Evolutionary conservation across 176 grass and related monocot genomes (phyloP).

Genomic region (Puya raimondii): DNA sequence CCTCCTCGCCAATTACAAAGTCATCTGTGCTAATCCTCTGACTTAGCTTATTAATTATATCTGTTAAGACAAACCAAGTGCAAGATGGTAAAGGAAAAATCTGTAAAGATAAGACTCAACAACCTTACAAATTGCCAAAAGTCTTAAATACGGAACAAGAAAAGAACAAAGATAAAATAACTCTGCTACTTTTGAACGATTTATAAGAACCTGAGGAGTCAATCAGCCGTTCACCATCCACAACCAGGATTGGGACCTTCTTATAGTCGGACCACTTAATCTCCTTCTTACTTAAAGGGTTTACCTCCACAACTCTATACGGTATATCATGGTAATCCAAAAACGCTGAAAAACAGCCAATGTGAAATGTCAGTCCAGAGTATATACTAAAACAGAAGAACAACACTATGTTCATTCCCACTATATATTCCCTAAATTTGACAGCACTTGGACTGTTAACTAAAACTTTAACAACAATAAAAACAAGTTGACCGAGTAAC

Average conservation of each 20-base stretch:
- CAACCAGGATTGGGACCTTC: constrained; percentile 94
- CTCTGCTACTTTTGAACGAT: neutral
- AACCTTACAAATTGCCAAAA: neutral
- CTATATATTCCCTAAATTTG: neutral
- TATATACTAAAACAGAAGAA: neutral
- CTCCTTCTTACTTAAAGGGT: constrained; percentile 97
- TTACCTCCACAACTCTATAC: constrained; percentile 98
- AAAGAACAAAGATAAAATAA: neutral
- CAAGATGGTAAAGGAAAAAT: constrained; percentile 8
- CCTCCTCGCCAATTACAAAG: constrained; percentile 39
- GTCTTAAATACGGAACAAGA: neutral
- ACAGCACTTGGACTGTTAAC: too few relatives aligned
- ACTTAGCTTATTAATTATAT: constrained; percentile 75
- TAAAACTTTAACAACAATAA: too few relatives aligned
- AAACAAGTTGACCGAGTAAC: too few relatives aligned
- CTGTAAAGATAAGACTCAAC: neutral
- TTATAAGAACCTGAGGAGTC: constrained; percentile 67
- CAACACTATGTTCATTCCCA: neutral
- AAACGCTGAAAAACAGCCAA: constrained; percentile 56
- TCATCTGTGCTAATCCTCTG: constrained; percentile 39
- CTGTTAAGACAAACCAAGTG: constrained; percentile 28
- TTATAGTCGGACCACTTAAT: constrained; percentile 99
- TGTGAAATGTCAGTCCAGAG: neutral
- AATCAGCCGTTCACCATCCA: constrained; percentile 75
- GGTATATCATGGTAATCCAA: constrained; percentile 96